These are phyloP conservation scores for Neurospora sp. DNA, from an alignment of 495 filamentous ascomycete genomes.

Conservation along the genomic window DNA sequence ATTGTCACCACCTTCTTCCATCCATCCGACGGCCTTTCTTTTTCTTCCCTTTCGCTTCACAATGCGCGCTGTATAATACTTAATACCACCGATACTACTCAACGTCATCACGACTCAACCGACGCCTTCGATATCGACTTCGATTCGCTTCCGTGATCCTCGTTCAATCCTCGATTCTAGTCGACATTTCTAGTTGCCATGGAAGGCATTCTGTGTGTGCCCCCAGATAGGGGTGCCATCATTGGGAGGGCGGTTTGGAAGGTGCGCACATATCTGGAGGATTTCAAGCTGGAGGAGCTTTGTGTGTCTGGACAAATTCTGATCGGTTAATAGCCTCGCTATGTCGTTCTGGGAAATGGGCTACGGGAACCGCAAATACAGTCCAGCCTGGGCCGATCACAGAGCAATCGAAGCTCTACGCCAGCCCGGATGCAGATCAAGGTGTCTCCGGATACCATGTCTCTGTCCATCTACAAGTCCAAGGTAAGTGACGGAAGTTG, in stretches of 20 bases:
- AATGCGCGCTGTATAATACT: conserved; percentile 13
- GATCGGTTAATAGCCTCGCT: conserved; percentile 29
- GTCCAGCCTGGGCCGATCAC: conserved; percentile 14
- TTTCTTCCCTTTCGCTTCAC: not conserved
- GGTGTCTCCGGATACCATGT: conserved; percentile 26
- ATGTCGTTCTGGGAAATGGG: conserved; percentile 31
- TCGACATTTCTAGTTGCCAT: conserved; percentile 18
- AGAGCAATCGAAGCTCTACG: conserved; percentile 16
- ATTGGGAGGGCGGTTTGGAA: conserved; percentile 48
- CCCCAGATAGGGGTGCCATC: conserved; percentile 46
- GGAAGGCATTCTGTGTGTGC: conserved; percentile 45
- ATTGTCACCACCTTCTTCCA: not conserved
- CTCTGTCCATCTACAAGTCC: conserved; percentile 44
- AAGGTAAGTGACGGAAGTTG: conserved; percentile 26
- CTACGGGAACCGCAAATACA: conserved; percentile 12
- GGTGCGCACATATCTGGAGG: conserved; percentile 23
- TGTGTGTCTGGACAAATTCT: not conserved
- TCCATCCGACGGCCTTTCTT: not conserved
- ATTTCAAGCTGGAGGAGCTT: not conserved
- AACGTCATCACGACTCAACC: not conserved
- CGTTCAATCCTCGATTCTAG: not conserved
- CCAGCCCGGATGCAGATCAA: conserved; percentile 20
- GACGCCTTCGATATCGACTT: conserved; percentile 6
- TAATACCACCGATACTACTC: conserved; percentile 2
- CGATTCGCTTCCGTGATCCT: conserved; percentile 1